phyloP scores from a whole-genome alignment of 2,329 filamentous ascomycete species.

The Pseudocercospora cruenta region DNA sequence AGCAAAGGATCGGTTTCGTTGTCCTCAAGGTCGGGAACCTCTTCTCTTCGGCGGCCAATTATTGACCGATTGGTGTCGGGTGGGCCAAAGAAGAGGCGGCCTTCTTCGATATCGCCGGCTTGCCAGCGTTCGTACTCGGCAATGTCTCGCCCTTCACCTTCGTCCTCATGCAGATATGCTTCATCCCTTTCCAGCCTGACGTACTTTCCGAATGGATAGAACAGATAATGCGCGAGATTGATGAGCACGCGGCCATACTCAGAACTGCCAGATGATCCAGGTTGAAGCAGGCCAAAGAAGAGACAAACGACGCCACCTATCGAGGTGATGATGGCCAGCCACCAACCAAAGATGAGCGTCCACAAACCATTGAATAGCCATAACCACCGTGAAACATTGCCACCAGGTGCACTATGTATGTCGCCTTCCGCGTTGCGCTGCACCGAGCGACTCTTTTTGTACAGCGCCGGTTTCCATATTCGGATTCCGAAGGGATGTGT shows the following conservation, averaged over 20 bases:
- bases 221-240: constrained; percentile 81
- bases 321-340: constrained; percentile 79
- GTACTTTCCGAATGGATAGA: constrained; percentile 97
- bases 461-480: constrained; percentile 97
- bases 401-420: constrained; percentile 92
- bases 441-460: constrained; percentile 96
- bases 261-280: constrained; percentile 73
- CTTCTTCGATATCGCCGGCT: constrained; percentile 93
- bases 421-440: constrained; percentile 95
- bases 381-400: constrained; percentile 80
- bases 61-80: constrained; percentile 70
- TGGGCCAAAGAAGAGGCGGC: constrained; percentile 92
- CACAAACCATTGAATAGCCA: constrained; percentile 87
- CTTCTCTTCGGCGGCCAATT: constrained; percentile 81
- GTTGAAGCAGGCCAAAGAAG: constrained; percentile 72
- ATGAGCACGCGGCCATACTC: constrained; percentile 86
- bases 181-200: constrained; percentile 93
- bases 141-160: constrained; percentile 94
- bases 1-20: constrained; percentile 90
- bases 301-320: constrained; percentile 78
- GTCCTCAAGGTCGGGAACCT: constrained; percentile 72
- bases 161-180: constrained; percentile 89
- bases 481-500: constrained; percentile 98
- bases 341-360: constrained; percentile 94
- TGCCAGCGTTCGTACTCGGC: constrained; percentile 99